Percentiles rank a stretch among this genome's conserved stretches.
These are phyloP conservation scores for Metarhizium sp. DNA, from an alignment of 2,329 filamentous ascomycete species.

Conservation along the genomic window DNA sequence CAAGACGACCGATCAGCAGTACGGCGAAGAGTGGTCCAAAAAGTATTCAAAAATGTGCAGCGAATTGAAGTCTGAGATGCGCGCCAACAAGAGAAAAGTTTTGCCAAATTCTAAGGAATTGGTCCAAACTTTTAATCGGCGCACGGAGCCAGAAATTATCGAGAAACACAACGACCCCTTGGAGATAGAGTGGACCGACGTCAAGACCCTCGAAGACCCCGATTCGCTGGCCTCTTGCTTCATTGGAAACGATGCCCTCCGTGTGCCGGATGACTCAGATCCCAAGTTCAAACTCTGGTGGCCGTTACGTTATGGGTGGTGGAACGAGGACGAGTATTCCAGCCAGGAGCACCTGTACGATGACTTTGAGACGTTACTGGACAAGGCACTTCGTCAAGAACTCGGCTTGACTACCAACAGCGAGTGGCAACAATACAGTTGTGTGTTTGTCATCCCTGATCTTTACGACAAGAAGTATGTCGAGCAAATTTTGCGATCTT, in stretches of 20 bases:
- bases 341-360: conserved; percentile 73
- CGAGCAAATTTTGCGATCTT: conserved; percentile 71
- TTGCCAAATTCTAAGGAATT: conserved; percentile 96
- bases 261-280: conserved; percentile 80
- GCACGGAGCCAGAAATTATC: conserved; percentile 76
- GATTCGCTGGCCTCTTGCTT: conserved; percentile 56
- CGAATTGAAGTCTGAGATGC: conserved; percentile 84
- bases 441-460: conserved; percentile 94
- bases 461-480: conserved; percentile 94
- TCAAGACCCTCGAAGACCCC: conserved; percentile 56
- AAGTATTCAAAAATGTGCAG: conserved; percentile 74
- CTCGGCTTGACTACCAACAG: conserved; percentile 68
- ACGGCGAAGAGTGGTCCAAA: conserved; percentile 72
- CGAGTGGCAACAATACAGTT: conserved; percentile 84
- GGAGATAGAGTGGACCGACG: conserved; percentile 91
- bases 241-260: conserved; percentile 70
- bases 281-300: conserved; percentile 89
- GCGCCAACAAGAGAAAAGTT: conserved; percentile 87
- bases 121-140: conserved; percentile 87
- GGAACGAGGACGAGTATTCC: conserved; percentile 83
- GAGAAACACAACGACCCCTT: conserved; percentile 90
- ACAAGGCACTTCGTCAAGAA: conserved; percentile 79
- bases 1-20: conserved; percentile 63
- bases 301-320: conserved; percentile 78
- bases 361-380: conserved; percentile 79